Percentiles rank a stretch among this genome's conserved stretches.
Evolutionary conservation across 306 rosid species (phyloP).

Genomic region (Quillaja saponaria): DNA sequence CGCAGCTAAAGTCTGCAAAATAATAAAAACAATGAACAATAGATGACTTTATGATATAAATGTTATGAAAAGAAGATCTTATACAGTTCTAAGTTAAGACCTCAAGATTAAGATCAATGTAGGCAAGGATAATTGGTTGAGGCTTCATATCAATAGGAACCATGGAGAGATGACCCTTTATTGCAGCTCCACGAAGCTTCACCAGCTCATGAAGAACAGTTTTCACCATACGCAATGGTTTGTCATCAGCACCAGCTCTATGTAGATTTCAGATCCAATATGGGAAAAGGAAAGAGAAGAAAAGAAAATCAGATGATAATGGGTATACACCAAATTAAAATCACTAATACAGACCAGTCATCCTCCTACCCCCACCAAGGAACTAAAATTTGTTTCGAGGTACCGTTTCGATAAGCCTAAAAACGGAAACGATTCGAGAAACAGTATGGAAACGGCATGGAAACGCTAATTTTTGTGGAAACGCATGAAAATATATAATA

Average conservation of each 20-base stretch:
- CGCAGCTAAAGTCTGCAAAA: constrained; percentile 86
- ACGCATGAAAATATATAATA: too few relatives aligned
- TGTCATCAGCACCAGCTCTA: constrained; percentile 99
- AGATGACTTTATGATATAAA: background rate
- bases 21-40: constrained; percentile 4
- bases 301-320: constrained; percentile 20
- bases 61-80: background rate
- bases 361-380: too few relatives aligned
- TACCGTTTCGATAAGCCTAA: too few relatives aligned
- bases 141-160: constrained; percentile 98
- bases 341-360: too few relatives aligned
- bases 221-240: constrained; percentile 96
- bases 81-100: constrained; percentile 37
- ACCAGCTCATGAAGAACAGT: constrained; percentile 98
- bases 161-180: constrained; percentile 98
- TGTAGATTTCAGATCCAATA: constrained; percentile 8
- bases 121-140: constrained; percentile 97
- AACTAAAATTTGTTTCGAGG: too few relatives aligned
- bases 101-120: constrained; percentile 98
- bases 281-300: constrained; percentile 14
- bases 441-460: too few relatives aligned
- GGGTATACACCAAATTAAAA: background rate
- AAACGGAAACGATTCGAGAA: too few relatives aligned
- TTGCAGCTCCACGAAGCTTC: constrained; percentile 98
- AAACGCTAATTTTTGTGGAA: too few relatives aligned